Conservation (phyloP, 495 filamentous ascomycete genomes). For the Lichina pygmaea region DNA sequence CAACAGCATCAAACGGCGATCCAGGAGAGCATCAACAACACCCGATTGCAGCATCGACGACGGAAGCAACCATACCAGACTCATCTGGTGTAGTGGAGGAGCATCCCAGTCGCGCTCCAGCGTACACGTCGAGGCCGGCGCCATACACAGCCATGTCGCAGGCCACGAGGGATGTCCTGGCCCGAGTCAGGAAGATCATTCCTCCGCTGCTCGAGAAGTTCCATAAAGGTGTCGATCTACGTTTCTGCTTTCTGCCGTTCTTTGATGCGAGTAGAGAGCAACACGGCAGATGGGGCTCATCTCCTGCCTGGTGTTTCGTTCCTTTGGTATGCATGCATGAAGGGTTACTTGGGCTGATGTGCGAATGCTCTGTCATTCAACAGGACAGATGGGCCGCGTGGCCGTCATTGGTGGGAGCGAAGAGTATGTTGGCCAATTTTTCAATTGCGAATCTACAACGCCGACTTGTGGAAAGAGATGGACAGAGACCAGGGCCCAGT, state of each 20-base stretch:
- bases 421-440: slow-evolving; percentile 24
- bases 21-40: too few species aligned
- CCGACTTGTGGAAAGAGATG: not conserved
- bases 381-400: slow-evolving; percentile 76
- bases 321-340: not conserved
- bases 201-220: slow-evolving; percentile 89
- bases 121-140: not conserved
- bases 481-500: not conserved
- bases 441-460: not conserved
- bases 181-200: slow-evolving; percentile 68
- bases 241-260: not conserved
- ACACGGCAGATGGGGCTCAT: too few species aligned
- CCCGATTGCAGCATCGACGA: too few species aligned
- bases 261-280: not conserved
- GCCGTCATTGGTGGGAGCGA: slow-evolving; percentile 86
- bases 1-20: too few species aligned
- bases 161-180: slow-evolving; percentile 44
- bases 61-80: too few species aligned
- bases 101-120: too few species aligned
- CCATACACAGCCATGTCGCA: not conserved
- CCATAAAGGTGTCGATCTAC: slow-evolving; percentile 49
- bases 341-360: not conserved
- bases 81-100: too few species aligned
- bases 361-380: slow-evolving; percentile 1
- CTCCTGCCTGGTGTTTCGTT: too few species aligned